phyloP scores from a whole-genome alignment of 2,329 filamentous ascomycete genomes.

The Chaetomium sp. region DNA sequence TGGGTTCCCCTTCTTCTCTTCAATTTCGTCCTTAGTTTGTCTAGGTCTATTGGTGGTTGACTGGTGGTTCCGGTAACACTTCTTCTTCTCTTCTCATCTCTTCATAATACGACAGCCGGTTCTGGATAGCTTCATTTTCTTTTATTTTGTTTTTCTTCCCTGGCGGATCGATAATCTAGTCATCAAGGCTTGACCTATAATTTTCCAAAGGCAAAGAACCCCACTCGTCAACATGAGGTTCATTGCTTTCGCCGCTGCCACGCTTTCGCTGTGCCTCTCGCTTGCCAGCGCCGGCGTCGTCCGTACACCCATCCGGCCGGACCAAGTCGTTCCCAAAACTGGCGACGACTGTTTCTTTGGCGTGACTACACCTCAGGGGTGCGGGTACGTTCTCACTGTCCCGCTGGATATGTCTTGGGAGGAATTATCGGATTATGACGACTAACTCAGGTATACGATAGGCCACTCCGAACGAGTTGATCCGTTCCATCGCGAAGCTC shows the following conservation, averaged over 20 bases:
- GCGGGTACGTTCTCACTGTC: constrained; percentile 40
- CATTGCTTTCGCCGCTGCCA: constrained; percentile 27
- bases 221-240: constrained; percentile 35
- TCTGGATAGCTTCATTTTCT: constrained; percentile 14
- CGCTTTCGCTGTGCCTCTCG: constrained; percentile 40
- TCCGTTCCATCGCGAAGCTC: too few relatives aligned
- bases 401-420: background rate
- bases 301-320: constrained; percentile 44
- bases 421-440: background rate
- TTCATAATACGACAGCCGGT: constrained; percentile 7
- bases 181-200: background rate
- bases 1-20: constrained; percentile 1
- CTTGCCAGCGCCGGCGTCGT: constrained; percentile 48
- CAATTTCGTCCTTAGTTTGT: background rate
- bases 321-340: constrained; percentile 46
- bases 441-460: background rate
- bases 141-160: background rate
- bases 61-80: too few relatives aligned
- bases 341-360: constrained; percentile 50
- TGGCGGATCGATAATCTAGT: background rate
- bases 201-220: background rate
- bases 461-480: constrained; percentile 6
- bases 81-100: background rate
- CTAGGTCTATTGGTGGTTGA: too few relatives aligned
- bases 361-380: constrained; percentile 49